These are phyloP conservation scores for Salix caprea DNA, from an alignment of 345 rosid species.

Conservation along the genomic window DNA sequence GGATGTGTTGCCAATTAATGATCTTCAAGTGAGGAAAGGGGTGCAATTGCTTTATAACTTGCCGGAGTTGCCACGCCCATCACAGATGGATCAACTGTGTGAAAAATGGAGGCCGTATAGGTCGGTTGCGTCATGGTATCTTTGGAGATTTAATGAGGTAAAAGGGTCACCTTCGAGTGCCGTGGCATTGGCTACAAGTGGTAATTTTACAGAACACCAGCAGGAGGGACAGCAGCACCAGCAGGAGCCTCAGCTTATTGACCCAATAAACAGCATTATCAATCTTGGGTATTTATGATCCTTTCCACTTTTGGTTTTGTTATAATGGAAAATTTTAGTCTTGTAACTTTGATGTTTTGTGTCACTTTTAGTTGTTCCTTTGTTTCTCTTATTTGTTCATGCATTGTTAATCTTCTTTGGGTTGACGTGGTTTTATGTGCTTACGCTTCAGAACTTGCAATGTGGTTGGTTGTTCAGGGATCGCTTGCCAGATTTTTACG, in stretches of 20 bases:
- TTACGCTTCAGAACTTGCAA: neutral
- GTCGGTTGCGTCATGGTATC: constrained; percentile 88
- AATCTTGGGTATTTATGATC: constrained; percentile 63
- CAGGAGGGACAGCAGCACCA: constrained; percentile 50
- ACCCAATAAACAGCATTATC: constrained; percentile 81
- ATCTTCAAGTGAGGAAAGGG: constrained; percentile 84
- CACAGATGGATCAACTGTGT: constrained; percentile 83
- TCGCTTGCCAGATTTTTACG: neutral
- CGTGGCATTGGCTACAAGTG: constrained; percentile 47
- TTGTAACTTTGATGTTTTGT: neutral
- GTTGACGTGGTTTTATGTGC: neutral
- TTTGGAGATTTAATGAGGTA: constrained; percentile 79
- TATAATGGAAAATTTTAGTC: neutral
- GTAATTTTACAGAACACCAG: constrained; percentile 46
- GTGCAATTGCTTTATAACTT: constrained; percentile 72
- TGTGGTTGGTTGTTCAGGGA: neutral
- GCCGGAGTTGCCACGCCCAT: constrained; percentile 86
- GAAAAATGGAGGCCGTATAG: constrained; percentile 98
- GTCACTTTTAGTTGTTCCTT: neutral
- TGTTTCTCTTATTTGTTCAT: neutral
- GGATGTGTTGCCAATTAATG: constrained; percentile 88
- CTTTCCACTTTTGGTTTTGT: constrained; percentile 17
- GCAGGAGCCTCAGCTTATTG: constrained; percentile 66
- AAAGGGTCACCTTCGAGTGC: constrained; percentile 69
- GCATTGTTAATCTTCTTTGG: neutral